Evolutionary conservation across 805 yeast genomes (phyloP), one percentile per base, ranked within the genome.

Genomic region (Candida tammaniensis): DNA sequence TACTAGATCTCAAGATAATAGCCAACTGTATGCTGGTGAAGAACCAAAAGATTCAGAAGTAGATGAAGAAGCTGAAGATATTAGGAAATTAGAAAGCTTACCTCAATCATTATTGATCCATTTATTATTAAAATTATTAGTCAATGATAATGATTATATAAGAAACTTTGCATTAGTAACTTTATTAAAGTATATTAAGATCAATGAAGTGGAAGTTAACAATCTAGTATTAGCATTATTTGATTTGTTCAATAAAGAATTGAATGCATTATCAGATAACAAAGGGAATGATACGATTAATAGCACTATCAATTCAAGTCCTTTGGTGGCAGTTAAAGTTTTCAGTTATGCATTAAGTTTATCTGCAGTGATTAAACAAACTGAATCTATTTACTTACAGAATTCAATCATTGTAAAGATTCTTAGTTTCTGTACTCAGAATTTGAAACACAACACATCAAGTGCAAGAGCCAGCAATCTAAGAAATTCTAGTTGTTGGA

Each of bases 391-490:
- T 2, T 39, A 55, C 11, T 45, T 68, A 5, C 71, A 65, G 38
- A 64, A 64, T 33, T 51, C 72, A 5, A 61, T 67, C 3, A 52
- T 66, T 14, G 65, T 67, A 14, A 64, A 64, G 35, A 51, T 67
- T 8, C 49, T 68, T 40, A 65, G 72, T 59, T 67, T 64, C 38
- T 68, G 72, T 43, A 68, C 73, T 7, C 73, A 68, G 35, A 61
- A 54, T 34, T 55, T 68, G 46, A 68, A 68, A 44, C 69, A 65
- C 36, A 61, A 49, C 38, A 52, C 48, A 21, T 35, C 45, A 20
- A 51, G 47, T 17, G 36, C 43, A 9, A 48, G 47, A 5, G 40
- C 40, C 16, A 54, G 44, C 14, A 48, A 38, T 21, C 36, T 52
- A 32, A 59, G 54, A 30, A 57, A 54, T 37, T 52, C 62, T 1